These are phyloP conservation scores for Globisporangium viniferum DNA, from an alignment of 352 stramenopile species.

Conservation along the genomic window DNA sequence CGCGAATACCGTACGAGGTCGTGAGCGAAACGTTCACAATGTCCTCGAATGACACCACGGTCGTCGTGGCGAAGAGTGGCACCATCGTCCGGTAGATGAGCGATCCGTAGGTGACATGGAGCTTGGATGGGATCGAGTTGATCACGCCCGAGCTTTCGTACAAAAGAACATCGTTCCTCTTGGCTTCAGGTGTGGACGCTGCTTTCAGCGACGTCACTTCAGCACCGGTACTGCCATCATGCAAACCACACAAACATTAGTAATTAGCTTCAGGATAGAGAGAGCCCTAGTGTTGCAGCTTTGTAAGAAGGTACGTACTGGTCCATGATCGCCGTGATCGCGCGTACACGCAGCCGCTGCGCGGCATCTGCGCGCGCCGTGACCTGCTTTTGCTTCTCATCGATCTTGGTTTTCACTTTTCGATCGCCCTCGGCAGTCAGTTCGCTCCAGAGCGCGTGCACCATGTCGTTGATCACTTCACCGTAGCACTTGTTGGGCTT, in stretches of 20 bases:
- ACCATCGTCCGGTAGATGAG: conserved; percentile 78
- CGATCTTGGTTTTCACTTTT: conserved; percentile 65
- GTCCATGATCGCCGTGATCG: conserved; percentile 58
- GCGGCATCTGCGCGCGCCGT: conserved; percentile 52
- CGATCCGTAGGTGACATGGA: conserved; percentile 74
- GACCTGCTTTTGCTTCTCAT: conserved; percentile 80
- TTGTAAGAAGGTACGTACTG: conserved; percentile 36
- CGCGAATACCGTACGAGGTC: conserved; percentile 63
- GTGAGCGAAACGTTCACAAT: conserved; percentile 50
- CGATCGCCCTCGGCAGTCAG: conserved; percentile 52
- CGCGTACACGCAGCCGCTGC: conserved; percentile 52
- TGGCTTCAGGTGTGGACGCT: conserved; percentile 11
- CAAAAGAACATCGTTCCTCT: conserved; percentile 67
- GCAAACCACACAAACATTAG: background rate
- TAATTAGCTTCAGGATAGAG: background rate
- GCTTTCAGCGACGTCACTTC: conserved; percentile 44
- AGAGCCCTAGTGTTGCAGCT: background rate
- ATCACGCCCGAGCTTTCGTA: conserved; percentile 78
- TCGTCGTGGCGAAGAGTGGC: conserved; percentile 67
- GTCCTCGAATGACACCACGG: conserved; percentile 56
- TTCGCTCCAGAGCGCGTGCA: conserved; percentile 61
- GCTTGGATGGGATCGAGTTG: conserved; percentile 62
- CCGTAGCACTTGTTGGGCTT: conserved; percentile 49
- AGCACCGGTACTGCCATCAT: conserved; percentile 33
- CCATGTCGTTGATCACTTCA: conserved; percentile 66